Evolutionary conservation across 1,284 basidiomycete species (phyloP), one percentile per base, ranked within the genome.

Genomic region (Dichomitus squalens): DNA sequence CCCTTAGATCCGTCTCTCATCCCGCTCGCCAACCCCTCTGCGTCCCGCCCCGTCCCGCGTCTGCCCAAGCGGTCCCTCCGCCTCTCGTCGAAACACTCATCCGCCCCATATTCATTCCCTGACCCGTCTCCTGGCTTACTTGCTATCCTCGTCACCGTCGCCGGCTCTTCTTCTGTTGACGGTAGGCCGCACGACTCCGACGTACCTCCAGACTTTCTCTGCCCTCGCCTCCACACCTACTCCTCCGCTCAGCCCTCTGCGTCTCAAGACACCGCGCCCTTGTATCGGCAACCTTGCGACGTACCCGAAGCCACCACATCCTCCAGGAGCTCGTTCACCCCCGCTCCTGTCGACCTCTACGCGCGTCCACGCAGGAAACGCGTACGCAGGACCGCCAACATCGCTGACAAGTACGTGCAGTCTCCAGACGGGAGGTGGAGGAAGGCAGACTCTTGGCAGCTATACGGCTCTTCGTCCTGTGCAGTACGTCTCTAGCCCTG

Each of bases 381-480:
- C 50, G 20, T 31, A 4, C 49, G 52, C 21, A 18, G 36, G 35
- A 23, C 49, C 44, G 35, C 64, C 56, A 57, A 63, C 55, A 61
- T 88, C 27, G 84, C 88, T 33, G 80, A 83, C 70, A 84, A 77
- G 67, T 90, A 79, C 70, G 73, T 76, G 52, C 66, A 77, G 64
- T 84, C 76, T 16, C 52, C 72, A n/a, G 87, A 88, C 74, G 84
- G 81, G 12, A 69, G 73, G 53, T 90, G 87, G 87, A 77, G 81
- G 57, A 84, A 79, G 70, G 77, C 79, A 3, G 72, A 76, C n/a
- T 64, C 67, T 29, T 90, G 83, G 75, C 80, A 83, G 14, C 70
- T 89, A 27, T 88, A 86, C 65, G 87, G 87, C 39, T 83, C 82
- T 25, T 79, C 82, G 20, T 75, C 85, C 57, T 79, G 85, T 70